phyloP scores from a whole-genome alignment of 106 monocot genomes.

The Dendrobium officinale region DNA sequence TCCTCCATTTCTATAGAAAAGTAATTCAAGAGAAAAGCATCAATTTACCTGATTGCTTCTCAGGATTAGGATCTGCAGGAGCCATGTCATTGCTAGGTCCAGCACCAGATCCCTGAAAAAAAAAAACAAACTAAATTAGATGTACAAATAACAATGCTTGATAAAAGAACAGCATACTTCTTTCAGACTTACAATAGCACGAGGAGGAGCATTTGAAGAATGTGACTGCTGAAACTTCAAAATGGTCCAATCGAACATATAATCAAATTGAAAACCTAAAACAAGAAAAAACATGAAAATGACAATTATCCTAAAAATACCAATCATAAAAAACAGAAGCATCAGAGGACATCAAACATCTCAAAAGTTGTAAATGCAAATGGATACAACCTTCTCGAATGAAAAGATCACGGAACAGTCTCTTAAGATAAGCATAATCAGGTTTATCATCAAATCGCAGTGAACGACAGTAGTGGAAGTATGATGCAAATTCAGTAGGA shows the following conservation, averaged over 20 bases:
- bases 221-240: constrained; percentile 96
- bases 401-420: constrained; percentile 91
- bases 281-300: not conserved
- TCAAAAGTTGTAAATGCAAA: constrained; percentile 1
- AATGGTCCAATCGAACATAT: constrained; percentile 99
- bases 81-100: constrained; percentile 55
- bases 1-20: not conserved
- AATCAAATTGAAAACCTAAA: constrained; percentile 98
- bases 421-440: constrained; percentile 94
- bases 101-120: constrained; percentile 40
- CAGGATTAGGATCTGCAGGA: constrained; percentile 35
- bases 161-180: not conserved
- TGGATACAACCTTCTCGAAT: constrained; percentile 68
- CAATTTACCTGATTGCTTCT: constrained; percentile 59
- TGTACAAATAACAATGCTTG: not conserved
- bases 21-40: not conserved
- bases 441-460: constrained; percentile 92
- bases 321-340: not conserved
- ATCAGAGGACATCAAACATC: not conserved
- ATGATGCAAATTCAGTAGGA: constrained; percentile 93
- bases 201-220: constrained; percentile 75
- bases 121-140: not conserved
- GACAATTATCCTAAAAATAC: not conserved
- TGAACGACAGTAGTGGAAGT: constrained; percentile 90
- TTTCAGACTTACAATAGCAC: constrained; percentile 38